Evolutionary conservation across 495 filamentous ascomycete species (phyloP).

Genomic region (Zalerion maritima): DNA sequence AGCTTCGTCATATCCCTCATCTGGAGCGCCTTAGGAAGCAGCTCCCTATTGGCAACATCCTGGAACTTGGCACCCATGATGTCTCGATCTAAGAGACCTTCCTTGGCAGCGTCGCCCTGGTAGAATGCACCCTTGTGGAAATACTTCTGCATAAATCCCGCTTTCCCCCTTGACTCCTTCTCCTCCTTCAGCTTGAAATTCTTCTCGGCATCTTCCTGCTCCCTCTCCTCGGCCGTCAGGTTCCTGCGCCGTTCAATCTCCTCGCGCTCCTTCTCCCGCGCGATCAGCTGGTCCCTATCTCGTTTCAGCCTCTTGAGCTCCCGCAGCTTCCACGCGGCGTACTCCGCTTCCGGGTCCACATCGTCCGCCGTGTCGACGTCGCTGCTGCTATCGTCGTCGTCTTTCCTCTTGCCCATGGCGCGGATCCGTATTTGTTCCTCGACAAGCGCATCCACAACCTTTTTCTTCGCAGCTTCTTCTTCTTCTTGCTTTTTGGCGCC

Average conservation of each 20-base stretch:
- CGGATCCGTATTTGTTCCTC: slow-evolving; percentile 77
- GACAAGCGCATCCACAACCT: slow-evolving; percentile 60
- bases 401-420: slow-evolving; percentile 60
- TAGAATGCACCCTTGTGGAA: slow-evolving; percentile 96
- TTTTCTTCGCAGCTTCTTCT: slow-evolving; percentile 47
- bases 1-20: slow-evolving; percentile 87
- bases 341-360: slow-evolving; percentile 76
- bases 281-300: slow-evolving; percentile 72
- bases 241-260: slow-evolving; percentile 82
- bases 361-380: slow-evolving; percentile 79
- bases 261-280: slow-evolving; percentile 67
- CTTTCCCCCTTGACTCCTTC: slow-evolving; percentile 69
- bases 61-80: slow-evolving; percentile 65
- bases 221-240: slow-evolving; percentile 74
- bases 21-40: slow-evolving; percentile 86
- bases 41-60: slow-evolving; percentile 64
- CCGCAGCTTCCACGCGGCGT: slow-evolving; percentile 84
- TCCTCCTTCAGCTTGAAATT: slow-evolving; percentile 72
- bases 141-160: slow-evolving; percentile 89
- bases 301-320: slow-evolving; percentile 80
- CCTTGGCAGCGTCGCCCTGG: slow-evolving; percentile 58
- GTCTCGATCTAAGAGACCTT: slow-evolving; percentile 60
- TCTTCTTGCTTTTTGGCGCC: slow-evolving; percentile 31
- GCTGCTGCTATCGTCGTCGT: slow-evolving; percentile 80
- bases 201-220: slow-evolving; percentile 70